Base-by-base conservation (phyloP, 345 rosid species). In the Schrenkiella parvula region DNA sequence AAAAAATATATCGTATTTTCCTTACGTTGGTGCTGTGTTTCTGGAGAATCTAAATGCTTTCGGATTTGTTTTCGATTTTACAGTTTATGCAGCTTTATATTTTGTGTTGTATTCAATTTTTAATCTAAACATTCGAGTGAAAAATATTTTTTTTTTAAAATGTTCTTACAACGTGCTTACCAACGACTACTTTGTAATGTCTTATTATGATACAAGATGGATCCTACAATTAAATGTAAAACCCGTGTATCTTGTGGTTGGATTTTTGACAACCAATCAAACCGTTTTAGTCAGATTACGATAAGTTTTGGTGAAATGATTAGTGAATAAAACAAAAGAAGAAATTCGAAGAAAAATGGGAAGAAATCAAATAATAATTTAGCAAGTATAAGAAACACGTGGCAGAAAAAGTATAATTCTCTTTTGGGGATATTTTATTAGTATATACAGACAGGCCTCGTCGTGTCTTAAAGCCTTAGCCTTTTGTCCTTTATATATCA, bases 381-480 rank as follows among this genome's bases (percentile, higher is more conserved):
- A 48, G 28, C 28, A 22, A n/a, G 44, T 3, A 19, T 4, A 44
- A 18, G 3, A 64, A 34, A 64, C 35, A 75, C 70, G 77, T 52
- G 79, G 73, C 73, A 74, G 12, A 57, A 41, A 53, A 7, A 8
- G 11, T 10, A 73, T 54, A 43, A 52, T 53, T 46, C 13, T 0
- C 5, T 21, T 11, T 7, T 11, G 37, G 38, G 41, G 55, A 72
- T 72, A 64, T 42, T 17, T 55, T 18, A 25, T 70, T 25, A 73
- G 71, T 17, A 72, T 73, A 73, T 56, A 11, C 70, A 42, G 78
- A 72, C 66, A 63, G 28, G 78, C 38, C 73, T 8, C 68, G 41
- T 25, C 73, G 77, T 60, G 76, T 76, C 60, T 48, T 59, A 62
- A 28, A 77, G 80, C 35, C 74, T 77, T 14, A 32, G 9, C 35